phyloP scores from a whole-genome alignment of 148 eudicot genomes.

The Tetragonia tetragonoides region DNA sequence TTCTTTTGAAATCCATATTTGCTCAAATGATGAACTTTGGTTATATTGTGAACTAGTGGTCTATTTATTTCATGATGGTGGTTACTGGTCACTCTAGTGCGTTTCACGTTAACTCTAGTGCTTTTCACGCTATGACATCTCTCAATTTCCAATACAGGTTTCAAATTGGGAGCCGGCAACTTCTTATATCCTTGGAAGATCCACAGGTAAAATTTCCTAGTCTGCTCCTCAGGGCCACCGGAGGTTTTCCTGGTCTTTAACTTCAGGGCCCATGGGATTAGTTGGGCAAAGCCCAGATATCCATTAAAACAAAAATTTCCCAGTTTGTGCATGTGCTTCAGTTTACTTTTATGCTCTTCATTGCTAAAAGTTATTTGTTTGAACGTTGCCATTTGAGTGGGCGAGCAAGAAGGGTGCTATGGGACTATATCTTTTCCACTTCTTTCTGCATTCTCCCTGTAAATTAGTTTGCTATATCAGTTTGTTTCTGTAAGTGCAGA shows the following conservation, averaged over 20 bases:
- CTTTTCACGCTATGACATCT: neutral
- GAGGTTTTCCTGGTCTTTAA: too few relatives aligned
- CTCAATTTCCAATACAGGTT: conserved; percentile 45
- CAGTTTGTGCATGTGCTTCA: conserved; percentile 2
- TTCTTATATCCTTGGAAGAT: conserved; percentile 75
- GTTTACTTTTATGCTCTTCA: conserved; percentile 7
- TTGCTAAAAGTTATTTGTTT: neutral
- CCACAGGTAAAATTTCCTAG: conserved; percentile 64
- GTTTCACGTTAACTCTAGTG: too few relatives aligned
- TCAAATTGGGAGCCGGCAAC: conserved; percentile 46
- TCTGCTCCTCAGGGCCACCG: neutral
- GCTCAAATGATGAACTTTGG: too few relatives aligned
- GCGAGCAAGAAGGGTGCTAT: neutral
- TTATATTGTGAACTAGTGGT: neutral
- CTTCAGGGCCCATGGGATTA: too few relatives aligned
- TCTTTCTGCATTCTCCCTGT: neutral
- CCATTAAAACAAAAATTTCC: neutral
- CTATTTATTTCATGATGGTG: neutral
- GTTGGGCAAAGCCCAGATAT: too few relatives aligned
- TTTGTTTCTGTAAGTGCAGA: neutral
- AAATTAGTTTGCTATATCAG: neutral
- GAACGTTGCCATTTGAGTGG: neutral
- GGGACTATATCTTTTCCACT: neutral
- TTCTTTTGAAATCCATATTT: neutral
- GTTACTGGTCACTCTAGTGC: neutral